Conservation (phyloP, 2,329 filamentous ascomycete species). For the Penicillium thymicola region DNA sequence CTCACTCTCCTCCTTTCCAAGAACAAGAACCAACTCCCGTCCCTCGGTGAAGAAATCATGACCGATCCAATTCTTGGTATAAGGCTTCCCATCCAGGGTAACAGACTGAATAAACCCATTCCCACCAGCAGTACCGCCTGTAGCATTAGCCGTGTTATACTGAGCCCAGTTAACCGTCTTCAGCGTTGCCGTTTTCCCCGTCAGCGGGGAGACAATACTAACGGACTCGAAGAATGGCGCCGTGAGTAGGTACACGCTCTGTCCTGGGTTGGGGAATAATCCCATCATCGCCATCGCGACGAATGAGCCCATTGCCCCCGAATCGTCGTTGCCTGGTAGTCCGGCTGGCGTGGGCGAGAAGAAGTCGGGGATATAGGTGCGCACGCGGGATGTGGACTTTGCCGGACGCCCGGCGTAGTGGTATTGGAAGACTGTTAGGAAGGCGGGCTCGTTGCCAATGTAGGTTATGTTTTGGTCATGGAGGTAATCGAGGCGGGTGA, state of each 20-base stretch:
- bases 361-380: constrained; percentile 61
- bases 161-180: constrained; percentile 51
- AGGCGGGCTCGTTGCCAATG: constrained; percentile 63
- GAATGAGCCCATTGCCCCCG: constrained; percentile 67
- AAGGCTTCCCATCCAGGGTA: constrained; percentile 58
- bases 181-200: constrained; percentile 58
- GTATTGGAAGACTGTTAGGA: constrained; percentile 65
- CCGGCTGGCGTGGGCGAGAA: constrained; percentile 58
- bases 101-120: constrained; percentile 66
- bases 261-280: constrained; percentile 64
- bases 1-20: constrained; percentile 59
- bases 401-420: constrained; percentile 65
- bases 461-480: constrained; percentile 63
- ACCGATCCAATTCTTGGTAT: constrained; percentile 63
- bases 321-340: constrained; percentile 67
- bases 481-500: constrained; percentile 59
- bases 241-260: constrained; percentile 66
- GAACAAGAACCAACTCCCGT: constrained; percentile 59
- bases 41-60: constrained; percentile 67
- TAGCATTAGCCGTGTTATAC: constrained; percentile 46
- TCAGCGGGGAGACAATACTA: constrained; percentile 56
- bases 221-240: constrained; percentile 65
- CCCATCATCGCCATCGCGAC: constrained; percentile 66
- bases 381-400: constrained; percentile 49
- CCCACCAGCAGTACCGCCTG: constrained; percentile 53